phyloP scores from a whole-genome alignment of 768 basidiomycete genomes.

The Russula dissimulans region DNA sequence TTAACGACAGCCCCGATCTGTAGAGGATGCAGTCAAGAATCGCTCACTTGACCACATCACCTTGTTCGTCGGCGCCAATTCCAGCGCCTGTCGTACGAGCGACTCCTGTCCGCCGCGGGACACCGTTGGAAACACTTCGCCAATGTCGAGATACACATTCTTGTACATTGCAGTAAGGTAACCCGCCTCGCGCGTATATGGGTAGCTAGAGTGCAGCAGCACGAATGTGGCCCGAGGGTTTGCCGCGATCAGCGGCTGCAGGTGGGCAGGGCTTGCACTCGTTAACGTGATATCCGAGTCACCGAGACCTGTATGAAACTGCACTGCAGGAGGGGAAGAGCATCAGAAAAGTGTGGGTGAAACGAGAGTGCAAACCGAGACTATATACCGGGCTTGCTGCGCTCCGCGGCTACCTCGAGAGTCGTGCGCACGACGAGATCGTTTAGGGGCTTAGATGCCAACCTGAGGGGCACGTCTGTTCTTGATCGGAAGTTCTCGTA shows the following conservation, averaged over 20 bases:
- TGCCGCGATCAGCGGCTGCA: slow-evolving; percentile 61
- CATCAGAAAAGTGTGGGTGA: not conserved
- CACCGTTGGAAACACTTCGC: slow-evolving; percentile 66
- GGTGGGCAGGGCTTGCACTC: slow-evolving; percentile 50
- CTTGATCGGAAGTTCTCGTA: slow-evolving; percentile 24
- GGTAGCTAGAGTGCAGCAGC: slow-evolving; percentile 69
- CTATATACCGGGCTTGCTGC: slow-evolving; percentile 48
- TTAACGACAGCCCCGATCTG: no score
- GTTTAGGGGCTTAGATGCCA: slow-evolving; percentile 55
- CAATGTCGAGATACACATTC: slow-evolving; percentile 65
- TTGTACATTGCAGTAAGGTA: slow-evolving; percentile 63
- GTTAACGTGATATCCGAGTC: slow-evolving; percentile 58
- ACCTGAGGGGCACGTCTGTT: slow-evolving; percentile 34
- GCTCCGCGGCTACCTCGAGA: slow-evolving; percentile 42
- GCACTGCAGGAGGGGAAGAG: slow-evolving; percentile 37
- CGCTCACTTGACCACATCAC: slow-evolving; percentile 70
- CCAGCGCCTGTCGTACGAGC: slow-evolving; percentile 54
- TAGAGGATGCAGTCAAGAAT: not conserved
- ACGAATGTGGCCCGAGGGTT: slow-evolving; percentile 54
- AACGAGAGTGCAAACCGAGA: not conserved
- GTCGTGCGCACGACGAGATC: slow-evolving; percentile 54
- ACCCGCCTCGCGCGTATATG: slow-evolving; percentile 68
- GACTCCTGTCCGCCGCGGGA: slow-evolving; percentile 52
- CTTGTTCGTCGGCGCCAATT: slow-evolving; percentile 68
- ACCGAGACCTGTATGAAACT: slow-evolving; percentile 79